phyloP scores from a whole-genome alignment of 2,329 filamentous ascomycete species.

The Apiospora malaysiana region DNA sequence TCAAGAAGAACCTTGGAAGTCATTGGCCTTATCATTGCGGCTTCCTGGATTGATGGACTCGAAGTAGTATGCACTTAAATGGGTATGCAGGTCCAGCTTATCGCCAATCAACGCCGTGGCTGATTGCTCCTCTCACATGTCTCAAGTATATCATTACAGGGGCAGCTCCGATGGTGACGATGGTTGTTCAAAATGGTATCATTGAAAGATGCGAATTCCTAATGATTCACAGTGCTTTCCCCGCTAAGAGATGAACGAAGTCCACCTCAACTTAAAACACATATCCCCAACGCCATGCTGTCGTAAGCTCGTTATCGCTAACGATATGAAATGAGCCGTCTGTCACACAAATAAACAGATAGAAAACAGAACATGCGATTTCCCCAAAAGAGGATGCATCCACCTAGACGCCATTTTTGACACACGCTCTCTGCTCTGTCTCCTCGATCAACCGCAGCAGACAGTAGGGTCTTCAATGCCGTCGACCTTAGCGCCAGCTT shows the following conservation, averaged over 20 bases:
- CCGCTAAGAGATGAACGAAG: not conserved
- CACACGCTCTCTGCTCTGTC: not conserved
- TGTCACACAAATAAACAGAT: not conserved
- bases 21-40: no score
- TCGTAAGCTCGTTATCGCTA: conserved; percentile 8
- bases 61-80: not conserved
- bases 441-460: conserved; percentile 47
- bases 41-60: not conserved
- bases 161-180: no score
- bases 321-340: not conserved
- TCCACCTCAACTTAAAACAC: not conserved
- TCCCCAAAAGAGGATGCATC: not conserved
- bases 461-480: conserved; percentile 53
- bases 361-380: not conserved
- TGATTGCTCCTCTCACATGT: not conserved
- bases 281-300: conserved; percentile 13
- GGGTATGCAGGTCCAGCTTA: not conserved
- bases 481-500: conserved; percentile 26
- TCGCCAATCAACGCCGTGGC: not conserved
- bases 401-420: no score
- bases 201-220: not conserved
- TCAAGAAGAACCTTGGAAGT: not conserved
- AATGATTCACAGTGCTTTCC: not conserved
- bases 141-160: no score
- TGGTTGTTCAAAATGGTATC: not conserved